Evolutionary conservation across 257 asterid species (phyloP).

Genomic region (Scutellaria baicalensis): DNA sequence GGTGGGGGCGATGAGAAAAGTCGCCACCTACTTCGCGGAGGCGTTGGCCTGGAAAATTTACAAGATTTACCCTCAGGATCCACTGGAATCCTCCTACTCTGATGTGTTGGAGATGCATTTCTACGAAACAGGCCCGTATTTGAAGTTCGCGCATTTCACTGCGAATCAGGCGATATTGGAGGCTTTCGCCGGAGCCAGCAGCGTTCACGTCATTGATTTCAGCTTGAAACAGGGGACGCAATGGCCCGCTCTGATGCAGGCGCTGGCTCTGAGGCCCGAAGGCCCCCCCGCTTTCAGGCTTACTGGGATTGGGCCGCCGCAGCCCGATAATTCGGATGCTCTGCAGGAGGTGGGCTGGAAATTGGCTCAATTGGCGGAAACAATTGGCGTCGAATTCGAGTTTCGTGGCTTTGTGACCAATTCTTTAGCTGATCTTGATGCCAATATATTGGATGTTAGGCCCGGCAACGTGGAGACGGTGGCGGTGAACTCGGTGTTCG

Average conservation of each 20-base stretch:
- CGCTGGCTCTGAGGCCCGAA: conserved; percentile 57
- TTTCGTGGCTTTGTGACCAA: conserved; percentile 67
- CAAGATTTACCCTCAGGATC: conserved; percentile 54
- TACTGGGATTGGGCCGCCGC: conserved; percentile 49
- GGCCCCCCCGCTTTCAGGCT: conserved; percentile 70
- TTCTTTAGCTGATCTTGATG: conserved; percentile 68
- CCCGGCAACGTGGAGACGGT: conserved; percentile 45
- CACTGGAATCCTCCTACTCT: conserved; percentile 44
- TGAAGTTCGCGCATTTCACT: conserved; percentile 75
- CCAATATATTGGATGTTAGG: conserved; percentile 39
- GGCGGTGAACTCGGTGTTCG: conserved; percentile 81
- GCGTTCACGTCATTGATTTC: conserved; percentile 71
- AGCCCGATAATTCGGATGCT: conserved; percentile 61
- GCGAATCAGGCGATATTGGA: conserved; percentile 81
- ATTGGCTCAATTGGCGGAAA: conserved; percentile 63
- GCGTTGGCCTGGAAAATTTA: conserved; percentile 65
- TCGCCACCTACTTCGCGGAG: conserved; percentile 67
- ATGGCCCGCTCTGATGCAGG: conserved; percentile 84
- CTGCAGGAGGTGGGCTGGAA: conserved; percentile 84
- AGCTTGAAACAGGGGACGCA: conserved; percentile 80
- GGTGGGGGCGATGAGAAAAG: conserved; percentile 75
- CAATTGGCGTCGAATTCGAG: conserved; percentile 63
- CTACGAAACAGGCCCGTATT: conserved; percentile 66
- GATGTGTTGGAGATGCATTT: conserved; percentile 76
- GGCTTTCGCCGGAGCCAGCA: conserved; percentile 44